Percentiles rank a stretch among this genome's conserved stretches.
Evolutionary conservation across 2,329 filamentous ascomycete genomes (phyloP).

Genomic region (Fusarium sp.): DNA sequence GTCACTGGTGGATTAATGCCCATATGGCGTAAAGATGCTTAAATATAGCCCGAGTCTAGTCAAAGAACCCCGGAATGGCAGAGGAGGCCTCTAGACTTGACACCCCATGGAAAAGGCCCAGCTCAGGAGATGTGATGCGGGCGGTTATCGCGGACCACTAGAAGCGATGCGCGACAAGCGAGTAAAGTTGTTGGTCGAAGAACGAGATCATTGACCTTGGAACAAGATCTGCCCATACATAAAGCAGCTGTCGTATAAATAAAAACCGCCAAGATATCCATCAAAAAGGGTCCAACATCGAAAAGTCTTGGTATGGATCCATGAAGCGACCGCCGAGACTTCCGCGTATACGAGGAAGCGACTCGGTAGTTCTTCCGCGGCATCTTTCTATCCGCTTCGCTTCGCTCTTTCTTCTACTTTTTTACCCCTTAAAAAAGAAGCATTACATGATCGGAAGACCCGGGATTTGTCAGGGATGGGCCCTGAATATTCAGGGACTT

Average conservation of each 20-base stretch:
- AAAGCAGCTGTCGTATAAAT: neutral
- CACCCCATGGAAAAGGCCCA: too few species aligned
- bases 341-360: neutral
- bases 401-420: neutral
- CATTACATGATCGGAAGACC: neutral
- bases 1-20: neutral
- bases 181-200: neutral
- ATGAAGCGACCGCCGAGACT: neutral
- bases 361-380: neutral
- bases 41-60: neutral
- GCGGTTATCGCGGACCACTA: neutral
- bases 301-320: conserved; percentile 1
- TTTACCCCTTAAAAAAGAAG: neutral
- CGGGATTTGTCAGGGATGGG: neutral
- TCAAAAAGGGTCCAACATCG: neutral
- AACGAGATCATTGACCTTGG: neutral
- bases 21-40: neutral
- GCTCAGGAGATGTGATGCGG: neutral
- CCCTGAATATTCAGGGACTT: neutral
- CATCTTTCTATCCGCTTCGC: neutral
- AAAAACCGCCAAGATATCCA: neutral
- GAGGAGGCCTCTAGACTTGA: neutral
- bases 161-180: neutral
- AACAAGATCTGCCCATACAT: neutral
- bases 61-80: neutral